Evolutionary conservation across 768 basidiomycete genomes (phyloP).

Genomic region (Zangia roseola): DNA sequence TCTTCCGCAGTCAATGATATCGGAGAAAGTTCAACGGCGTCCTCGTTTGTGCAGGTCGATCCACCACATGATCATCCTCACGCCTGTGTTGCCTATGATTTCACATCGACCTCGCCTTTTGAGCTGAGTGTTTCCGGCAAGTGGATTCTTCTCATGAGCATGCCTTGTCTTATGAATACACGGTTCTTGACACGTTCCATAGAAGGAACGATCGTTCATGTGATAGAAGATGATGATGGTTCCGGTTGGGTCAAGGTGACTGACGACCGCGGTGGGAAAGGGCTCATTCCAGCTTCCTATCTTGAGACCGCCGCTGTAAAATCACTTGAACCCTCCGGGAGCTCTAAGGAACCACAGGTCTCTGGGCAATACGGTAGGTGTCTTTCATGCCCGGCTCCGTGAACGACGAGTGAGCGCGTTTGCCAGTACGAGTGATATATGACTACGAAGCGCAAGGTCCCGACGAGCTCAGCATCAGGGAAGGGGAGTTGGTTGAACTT

Average conservation of each 20-base stretch:
- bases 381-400: neutral
- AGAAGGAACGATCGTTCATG: constrained; percentile 64
- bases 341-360: constrained; percentile 28
- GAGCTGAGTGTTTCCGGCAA: constrained; percentile 69
- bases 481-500: constrained; percentile 63
- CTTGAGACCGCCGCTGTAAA: constrained; percentile 42
- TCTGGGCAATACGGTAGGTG: constrained; percentile 53
- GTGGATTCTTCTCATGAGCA: constrained; percentile 16
- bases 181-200: constrained; percentile 15
- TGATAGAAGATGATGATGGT: constrained; percentile 81
- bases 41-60: constrained; percentile 52
- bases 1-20: constrained; percentile 8
- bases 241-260: constrained; percentile 84
- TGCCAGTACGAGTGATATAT: constrained; percentile 77
- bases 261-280: constrained; percentile 55
- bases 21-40: constrained; percentile 44
- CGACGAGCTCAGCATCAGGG: constrained; percentile 64
- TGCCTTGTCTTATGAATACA: constrained; percentile 6
- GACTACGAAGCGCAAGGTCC: constrained; percentile 70
- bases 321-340: constrained; percentile 6
- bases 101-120: constrained; percentile 70
- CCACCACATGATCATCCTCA: constrained; percentile 41
- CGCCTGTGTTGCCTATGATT: constrained; percentile 73
- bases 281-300: constrained; percentile 86
- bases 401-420: constrained; percentile 4